phyloP scores from a whole-genome alignment of 768 basidiomycete species.

The Infundibulicybe gibba region DNA sequence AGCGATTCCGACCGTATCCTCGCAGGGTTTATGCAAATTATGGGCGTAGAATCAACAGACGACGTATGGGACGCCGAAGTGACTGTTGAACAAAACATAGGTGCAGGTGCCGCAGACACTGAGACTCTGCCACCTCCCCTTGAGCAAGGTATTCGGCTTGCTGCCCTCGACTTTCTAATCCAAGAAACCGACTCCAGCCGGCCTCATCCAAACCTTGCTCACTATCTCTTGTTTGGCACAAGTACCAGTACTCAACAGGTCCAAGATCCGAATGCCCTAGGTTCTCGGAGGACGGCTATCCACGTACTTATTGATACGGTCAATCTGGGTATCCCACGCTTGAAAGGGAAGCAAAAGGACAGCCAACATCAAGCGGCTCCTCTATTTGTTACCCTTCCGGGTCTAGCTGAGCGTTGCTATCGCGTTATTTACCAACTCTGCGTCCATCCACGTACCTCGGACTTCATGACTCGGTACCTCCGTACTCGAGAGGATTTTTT shows the following conservation, averaged over 20 bases:
- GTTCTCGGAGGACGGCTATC: conserved; percentile 65
- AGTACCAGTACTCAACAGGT: conserved; percentile 58
- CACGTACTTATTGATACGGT: conserved; percentile 81
- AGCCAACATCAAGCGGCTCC: conserved; percentile 39
- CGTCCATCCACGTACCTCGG: conserved; percentile 80
- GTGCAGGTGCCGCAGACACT: conserved; percentile 67
- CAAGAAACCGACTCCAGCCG: conserved; percentile 63
- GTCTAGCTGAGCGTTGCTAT: conserved; percentile 83
- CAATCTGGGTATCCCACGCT: conserved; percentile 64
- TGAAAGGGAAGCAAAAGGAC: conserved; percentile 41
- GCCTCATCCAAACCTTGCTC: conserved; percentile 79
- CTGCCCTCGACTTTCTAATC: conserved; percentile 79
- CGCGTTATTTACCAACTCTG: conserved; percentile 83
- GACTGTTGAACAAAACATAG: conserved; percentile 58
- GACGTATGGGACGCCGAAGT: conserved; percentile 61
- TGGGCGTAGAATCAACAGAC: conserved; percentile 59
- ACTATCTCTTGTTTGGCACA: conserved; percentile 80
- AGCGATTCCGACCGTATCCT: conserved; percentile 83
- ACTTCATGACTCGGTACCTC: conserved; percentile 79
- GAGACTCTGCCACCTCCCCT: conserved; percentile 39
- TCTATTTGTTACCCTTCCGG: conserved; percentile 63
- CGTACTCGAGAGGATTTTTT: conserved; percentile 89
- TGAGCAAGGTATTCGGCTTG: conserved; percentile 67
- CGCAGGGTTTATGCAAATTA: conserved; percentile 66
- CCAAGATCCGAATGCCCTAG: conserved; percentile 75